These are phyloP conservation scores for Malassezia equina DNA, from an alignment of 1,284 basidiomycete genomes.

Conservation along the genomic window DNA sequence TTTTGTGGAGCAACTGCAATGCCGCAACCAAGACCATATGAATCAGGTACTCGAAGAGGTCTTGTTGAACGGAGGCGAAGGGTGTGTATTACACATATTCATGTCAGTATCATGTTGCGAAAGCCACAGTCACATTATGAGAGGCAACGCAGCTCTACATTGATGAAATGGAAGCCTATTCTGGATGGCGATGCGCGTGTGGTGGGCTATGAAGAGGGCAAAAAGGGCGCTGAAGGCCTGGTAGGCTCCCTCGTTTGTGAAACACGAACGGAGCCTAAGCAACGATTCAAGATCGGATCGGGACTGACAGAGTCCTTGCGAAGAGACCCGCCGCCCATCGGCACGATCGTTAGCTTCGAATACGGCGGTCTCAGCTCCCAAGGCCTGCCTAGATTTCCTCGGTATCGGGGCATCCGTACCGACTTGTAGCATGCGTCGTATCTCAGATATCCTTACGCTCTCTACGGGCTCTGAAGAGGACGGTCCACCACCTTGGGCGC, in stretches of 20 bases:
- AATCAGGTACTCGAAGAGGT: slow-evolving; percentile 55
- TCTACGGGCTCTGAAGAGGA: slow-evolving; percentile 47
- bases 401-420: slow-evolving; percentile 6
- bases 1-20: slow-evolving; percentile 55
- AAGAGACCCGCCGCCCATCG: slow-evolving; percentile 50
- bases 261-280: slow-evolving; percentile 51
- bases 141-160: slow-evolving; percentile 53
- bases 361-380: slow-evolving; percentile 10
- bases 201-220: slow-evolving; percentile 56
- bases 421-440: slow-evolving; percentile 1
- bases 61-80: slow-evolving; percentile 57
- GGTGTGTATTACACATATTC: slow-evolving; percentile 27
- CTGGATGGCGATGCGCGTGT: slow-evolving; percentile 61
- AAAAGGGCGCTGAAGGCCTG: slow-evolving; percentile 22
- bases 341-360: slow-evolving; percentile 53
- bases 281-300: slow-evolving; percentile 46
- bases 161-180: slow-evolving; percentile 62
- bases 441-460: neutral
- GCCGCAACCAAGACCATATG: slow-evolving; percentile 54
- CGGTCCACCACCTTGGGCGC: slow-evolving; percentile 28
- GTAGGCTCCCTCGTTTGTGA: slow-evolving; percentile 15
- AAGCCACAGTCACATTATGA: slow-evolving; percentile 55
- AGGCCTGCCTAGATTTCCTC: slow-evolving; percentile 14
- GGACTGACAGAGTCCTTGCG: slow-evolving; percentile 35
- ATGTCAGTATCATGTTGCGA: slow-evolving; percentile 55